Evolutionary conservation across 192 early-diverging fungal species (phyloP).

Genomic region (Gonapodya prolifera): DNA sequence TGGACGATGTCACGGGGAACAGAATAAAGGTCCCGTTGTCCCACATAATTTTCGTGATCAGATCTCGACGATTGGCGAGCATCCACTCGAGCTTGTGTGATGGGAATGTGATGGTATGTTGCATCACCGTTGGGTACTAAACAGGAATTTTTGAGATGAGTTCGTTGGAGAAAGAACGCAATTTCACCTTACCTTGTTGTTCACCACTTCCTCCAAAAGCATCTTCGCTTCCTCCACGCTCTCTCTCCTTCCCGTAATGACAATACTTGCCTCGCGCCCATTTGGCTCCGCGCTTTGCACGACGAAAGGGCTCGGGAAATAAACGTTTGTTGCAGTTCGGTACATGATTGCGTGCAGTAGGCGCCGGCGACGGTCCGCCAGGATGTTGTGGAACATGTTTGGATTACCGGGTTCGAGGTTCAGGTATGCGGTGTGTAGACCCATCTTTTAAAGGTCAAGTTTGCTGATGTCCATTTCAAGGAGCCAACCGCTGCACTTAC

Average conservation of each 20-base stretch:
- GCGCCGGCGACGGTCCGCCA: conserved; percentile 53
- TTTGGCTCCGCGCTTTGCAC: background rate
- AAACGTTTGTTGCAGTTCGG: conserved; percentile 55
- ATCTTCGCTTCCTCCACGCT: background rate
- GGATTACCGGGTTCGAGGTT: conserved; percentile 16
- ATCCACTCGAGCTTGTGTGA: conserved; percentile 75
- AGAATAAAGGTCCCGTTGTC: conserved; percentile 61
- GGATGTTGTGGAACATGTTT: conserved; percentile 45
- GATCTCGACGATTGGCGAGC: conserved; percentile 43
- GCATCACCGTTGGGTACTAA: background rate
- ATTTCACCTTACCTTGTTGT: background rate
- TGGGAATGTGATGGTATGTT: conserved; percentile 19
- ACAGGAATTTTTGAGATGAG: background rate
- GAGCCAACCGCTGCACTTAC: conserved; percentile 9
- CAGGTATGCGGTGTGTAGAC: conserved; percentile 25
- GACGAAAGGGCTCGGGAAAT: conserved; percentile 52
- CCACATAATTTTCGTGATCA: conserved; percentile 53
- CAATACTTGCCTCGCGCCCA: background rate
- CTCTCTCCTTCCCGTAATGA: background rate
- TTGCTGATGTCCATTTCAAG: conserved; percentile 4
- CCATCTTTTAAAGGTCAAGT: conserved; percentile 18
- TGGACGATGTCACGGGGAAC: background rate
- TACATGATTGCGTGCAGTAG: conserved; percentile 53
- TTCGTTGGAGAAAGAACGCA: background rate
- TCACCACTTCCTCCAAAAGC: background rate